Base-by-base conservation (phyloP, 768 basidiomycete genomes). In the Lentinula edodes region DNA sequence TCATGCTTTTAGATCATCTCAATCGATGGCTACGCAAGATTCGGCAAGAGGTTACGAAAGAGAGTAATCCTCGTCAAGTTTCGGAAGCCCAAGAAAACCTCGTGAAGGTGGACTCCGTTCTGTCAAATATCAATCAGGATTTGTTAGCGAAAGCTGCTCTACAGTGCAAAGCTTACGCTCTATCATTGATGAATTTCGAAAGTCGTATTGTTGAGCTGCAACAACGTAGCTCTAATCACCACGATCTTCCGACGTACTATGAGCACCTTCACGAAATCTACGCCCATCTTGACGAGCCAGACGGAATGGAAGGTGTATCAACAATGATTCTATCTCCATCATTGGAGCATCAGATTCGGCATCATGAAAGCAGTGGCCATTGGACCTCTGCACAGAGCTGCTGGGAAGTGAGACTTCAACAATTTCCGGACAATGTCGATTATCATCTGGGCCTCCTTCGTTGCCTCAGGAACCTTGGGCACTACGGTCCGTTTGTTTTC, bases 331-430 rank as follows among this genome's bases (percentile, higher is more conserved):
- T 98, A 12, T 86, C 90, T 0, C 97, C 97, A 0, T 91, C 92
- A 3, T 73, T 98, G 52, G 93, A 98, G 65, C 93, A 97, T 72
- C 94, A 97, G 72, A 98, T 99, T 63, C 88, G 97, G 46, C 91
- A 98, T 69, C 97, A 99, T 67, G 97, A 99, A 72, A 95, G 90
- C 65, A 96, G 91, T 2, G 97, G 97, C 0, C 82, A 88, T 46
- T 99, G 97, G 97, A 98, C 97, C 2, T 90, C 95, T 8, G 96
- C 97, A 7, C 97, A 98, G 73, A 98, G 96, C 69, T 99, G 97
- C 68, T 99, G 97, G 97, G 97, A 99, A 73, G 88, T 98, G 12
- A 83, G 89, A 52, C 79, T 99, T 15, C 96, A 98, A 69, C 87
- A 92, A 61, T 86, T 87, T 20, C 95, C 96, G 0, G 87, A 96